Evolutionary conservation across 192 early-diverging fungal species (phyloP).

Genomic region (Rhizophagus clarus): DNA sequence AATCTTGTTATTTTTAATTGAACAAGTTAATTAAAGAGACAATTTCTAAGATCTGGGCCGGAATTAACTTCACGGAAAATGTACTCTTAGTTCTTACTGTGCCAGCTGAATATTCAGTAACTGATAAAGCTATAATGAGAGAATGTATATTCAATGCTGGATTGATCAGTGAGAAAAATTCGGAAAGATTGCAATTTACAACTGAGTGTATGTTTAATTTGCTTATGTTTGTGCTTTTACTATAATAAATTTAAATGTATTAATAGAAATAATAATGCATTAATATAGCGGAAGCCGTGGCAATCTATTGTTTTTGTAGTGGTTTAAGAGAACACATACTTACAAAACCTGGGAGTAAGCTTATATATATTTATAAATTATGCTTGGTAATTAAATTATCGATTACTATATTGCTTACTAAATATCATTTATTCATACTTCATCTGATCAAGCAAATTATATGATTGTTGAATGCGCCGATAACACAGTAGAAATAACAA

Average conservation of each 20-base stretch:
- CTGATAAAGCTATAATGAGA: not conserved
- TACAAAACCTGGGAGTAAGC: not conserved
- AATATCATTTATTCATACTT: too few relatives aligned
- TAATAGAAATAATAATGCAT: too few relatives aligned
- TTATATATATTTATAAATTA: not conserved
- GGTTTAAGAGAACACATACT: not conserved
- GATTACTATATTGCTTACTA: not conserved
- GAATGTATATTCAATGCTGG: not conserved
- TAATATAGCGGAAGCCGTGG: not conserved
- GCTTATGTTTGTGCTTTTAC: too few relatives aligned
- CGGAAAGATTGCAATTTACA: too few relatives aligned
- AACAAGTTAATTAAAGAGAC: conserved; percentile 6
- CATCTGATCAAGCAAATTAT: conserved; percentile 36
- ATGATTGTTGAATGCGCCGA: conserved; percentile 62
- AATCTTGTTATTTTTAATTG: not conserved
- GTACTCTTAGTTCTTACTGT: not conserved
- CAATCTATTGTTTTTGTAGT: not conserved
- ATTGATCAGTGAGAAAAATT: not conserved
- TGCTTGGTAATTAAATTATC: too few relatives aligned
- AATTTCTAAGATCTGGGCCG: not conserved
- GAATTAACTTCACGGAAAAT: not conserved
- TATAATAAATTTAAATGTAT: too few relatives aligned
- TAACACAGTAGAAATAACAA: conserved; percentile 57
- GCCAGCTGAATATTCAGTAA: not conserved
- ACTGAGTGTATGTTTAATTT: too few relatives aligned